Conservation (phyloP, 805 yeast species). For the Diddensiella caesifluorescens region DNA sequence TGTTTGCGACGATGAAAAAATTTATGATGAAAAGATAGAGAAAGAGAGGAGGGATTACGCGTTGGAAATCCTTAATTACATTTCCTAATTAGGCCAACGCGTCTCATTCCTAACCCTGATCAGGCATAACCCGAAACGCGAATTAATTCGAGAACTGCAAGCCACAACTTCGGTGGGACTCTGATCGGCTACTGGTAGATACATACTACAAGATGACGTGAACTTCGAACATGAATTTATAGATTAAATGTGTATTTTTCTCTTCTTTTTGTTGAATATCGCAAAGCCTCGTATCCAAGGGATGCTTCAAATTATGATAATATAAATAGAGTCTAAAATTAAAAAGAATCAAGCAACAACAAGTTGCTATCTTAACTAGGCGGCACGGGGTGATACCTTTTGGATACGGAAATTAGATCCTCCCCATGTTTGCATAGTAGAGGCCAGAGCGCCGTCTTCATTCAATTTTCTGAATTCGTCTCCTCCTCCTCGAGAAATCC, state of each 20-base stretch:
- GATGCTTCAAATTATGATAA: too few relatives aligned
- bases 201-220: too few relatives aligned
- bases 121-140: too few relatives aligned
- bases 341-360: slow-evolving; percentile 2
- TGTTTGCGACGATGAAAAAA: not conserved
- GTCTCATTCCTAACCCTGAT: too few relatives aligned
- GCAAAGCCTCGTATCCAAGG: too few relatives aligned
- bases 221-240: too few relatives aligned
- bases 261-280: too few relatives aligned
- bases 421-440: slow-evolving; percentile 52
- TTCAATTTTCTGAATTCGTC: slow-evolving; percentile 73
- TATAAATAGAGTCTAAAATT: not conserved
- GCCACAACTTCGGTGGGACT: too few relatives aligned
- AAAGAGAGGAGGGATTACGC: not conserved
- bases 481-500: slow-evolving; percentile 77
- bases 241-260: too few relatives aligned
- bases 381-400: slow-evolving; percentile 17
- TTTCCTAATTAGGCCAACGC: slow-evolving; percentile 9
- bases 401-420: slow-evolving; percentile 22
- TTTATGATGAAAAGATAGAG: too few relatives aligned
- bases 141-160: too few relatives aligned
- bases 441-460: slow-evolving; percentile 47
- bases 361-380: slow-evolving; percentile 1
- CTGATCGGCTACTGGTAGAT: too few relatives aligned
- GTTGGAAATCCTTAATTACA: slow-evolving; percentile 9